Base-by-base conservation (phyloP, 306 rosid species). In the Nissolia schottii region DNA sequence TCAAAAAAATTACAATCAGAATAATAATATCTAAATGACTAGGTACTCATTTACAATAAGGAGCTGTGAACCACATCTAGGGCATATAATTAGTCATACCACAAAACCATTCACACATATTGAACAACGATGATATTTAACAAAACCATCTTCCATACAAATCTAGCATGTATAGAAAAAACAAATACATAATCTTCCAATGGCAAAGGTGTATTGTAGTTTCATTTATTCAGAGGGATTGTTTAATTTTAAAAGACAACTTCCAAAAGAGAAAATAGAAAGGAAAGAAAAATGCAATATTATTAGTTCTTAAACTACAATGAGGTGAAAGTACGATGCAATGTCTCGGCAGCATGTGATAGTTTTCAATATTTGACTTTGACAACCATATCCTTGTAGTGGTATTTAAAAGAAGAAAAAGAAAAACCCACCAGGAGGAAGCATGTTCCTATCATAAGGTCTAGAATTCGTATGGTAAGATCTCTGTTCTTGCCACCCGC, bases 391-490 rank as follows among this genome's bases (percentile, higher is more conserved):
- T 56, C 59, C 11, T 5, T 32, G 58, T 61, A 66, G 25, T 7
- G 37, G 37, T 10, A 14, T 24, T 4, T 54, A n/a, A 19, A 23
- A 48, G n/a, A 1, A 5, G 4, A 16, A 19, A 72, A 66, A 8
- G 1, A 51, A 72, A 59, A 62, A 53, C 86, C 60, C 73, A 93
- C 98, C 98, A 70, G 87, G 83, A 59, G 98, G 98, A 55, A 86
- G 90, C 75, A 56, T 77, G 79, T 76, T 84, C 64, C 81, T 80
- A 65, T 87, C 92, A 32, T 86, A 84, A 74, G 81, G 45, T 69
- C 76, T 81, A 15, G 70, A 67, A 54, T 74, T 71, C 69, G 46
- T 85, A 56, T 84, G 40, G 61, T 84, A 85, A 67, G 68, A 76
- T n/a, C 78, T 76, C 48, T 49, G 82, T 19, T 84, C 94, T 65